These are phyloP conservation scores for Vaccinium darrowii DNA, from an alignment of 148 eudicot species.

Conservation along the genomic window DNA sequence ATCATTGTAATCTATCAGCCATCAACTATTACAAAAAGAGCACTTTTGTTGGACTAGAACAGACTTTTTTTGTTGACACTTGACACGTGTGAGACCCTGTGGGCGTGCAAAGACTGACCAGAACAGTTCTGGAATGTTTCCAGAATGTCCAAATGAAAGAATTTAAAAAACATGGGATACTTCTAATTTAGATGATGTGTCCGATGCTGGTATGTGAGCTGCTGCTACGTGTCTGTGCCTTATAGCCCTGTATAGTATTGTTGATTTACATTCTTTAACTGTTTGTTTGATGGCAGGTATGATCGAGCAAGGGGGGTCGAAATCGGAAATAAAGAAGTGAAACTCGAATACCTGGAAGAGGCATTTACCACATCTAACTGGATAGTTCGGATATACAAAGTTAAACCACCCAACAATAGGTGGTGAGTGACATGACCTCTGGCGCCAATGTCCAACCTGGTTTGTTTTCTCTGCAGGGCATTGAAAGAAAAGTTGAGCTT, in stretches of 20 bases:
- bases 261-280: not conserved
- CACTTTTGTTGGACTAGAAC: not conserved
- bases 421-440: slow-evolving; percentile 43
- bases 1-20: not conserved
- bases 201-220: not conserved
- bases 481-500: slow-evolving; percentile 2
- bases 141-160: not conserved
- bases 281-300: slow-evolving; percentile 45
- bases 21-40: not conserved
- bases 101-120: not conserved
- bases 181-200: not conserved
- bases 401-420: slow-evolving; percentile 95
- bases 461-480: slow-evolving; percentile 16
- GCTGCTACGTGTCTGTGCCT: not conserved
- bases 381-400: slow-evolving; percentile 97
- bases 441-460: not conserved
- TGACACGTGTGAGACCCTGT: not conserved
- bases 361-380: slow-evolving; percentile 97
- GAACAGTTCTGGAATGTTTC: not conserved
- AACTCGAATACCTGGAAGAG: slow-evolving; percentile 89
- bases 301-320: slow-evolving; percentile 99
- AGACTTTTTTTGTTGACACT: not conserved
- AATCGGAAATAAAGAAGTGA: slow-evolving; percentile 94
- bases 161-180: not conserved
- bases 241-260: not conserved